Evolutionary conservation across 2,329 filamentous ascomycete genomes (phyloP), one percentile per base, ranked within the genome.

Genomic region (Botryotinia narcissicola): DNA sequence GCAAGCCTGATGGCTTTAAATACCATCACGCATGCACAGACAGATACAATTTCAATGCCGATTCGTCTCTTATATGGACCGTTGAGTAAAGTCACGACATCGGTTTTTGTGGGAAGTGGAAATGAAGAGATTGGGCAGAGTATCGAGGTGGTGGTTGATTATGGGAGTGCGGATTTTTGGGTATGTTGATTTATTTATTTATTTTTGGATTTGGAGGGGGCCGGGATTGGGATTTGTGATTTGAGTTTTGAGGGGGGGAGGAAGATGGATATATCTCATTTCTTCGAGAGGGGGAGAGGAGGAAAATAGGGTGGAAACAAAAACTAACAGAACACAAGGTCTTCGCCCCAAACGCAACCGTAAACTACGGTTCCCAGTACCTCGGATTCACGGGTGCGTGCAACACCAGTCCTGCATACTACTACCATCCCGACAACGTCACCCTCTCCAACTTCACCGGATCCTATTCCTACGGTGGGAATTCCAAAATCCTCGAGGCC

Each of bases 101-200:
- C 70, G 32, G 44, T 64, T 10, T 32, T 54, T 12, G 60, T 64
- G 1, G 70, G 70, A 3, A 42, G 44, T 42, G 60, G 22, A 16
- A 67, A 54, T 51, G 8, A 67, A 25, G 25, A 22, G 16, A 54
- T 51, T 71, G 70, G 57, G 9, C 60, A 48, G 25, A 40, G 42
- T 22, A 71, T 71, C 16, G 70, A 71, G 46, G 70, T 71, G 0
- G 70, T 71, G 59, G 70, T 71, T 64, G 70, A 71, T 71, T 71
- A 51, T 64, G 70, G 70, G 35, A 71, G 70, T 64, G 29, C 35
- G 59, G 60, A 64, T n/a, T 71, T 71, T 64, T 71, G 70, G 70
- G 70, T 71, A 71, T 32, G 25, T 46, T 54, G 25, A 54, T 20
- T 46, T 9, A 9, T 63, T 32, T 2, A 42, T 42, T 16, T 32